phyloP scores from a whole-genome alignment of 2,329 filamentous ascomycete species.

The Verticillium longisporum region DNA sequence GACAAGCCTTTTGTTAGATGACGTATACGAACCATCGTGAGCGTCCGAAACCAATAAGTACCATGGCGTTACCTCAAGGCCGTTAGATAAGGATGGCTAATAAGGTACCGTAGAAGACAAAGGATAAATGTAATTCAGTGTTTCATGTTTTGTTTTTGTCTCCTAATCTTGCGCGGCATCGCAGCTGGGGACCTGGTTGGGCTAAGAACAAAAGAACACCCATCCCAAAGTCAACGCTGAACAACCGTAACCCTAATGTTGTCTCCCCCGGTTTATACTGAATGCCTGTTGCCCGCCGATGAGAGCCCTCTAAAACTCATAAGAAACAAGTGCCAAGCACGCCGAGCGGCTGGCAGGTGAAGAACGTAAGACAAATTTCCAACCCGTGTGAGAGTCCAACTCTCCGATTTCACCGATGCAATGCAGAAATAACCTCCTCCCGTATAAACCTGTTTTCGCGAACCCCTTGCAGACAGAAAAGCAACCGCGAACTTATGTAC shows the following conservation, averaged over 20 bases:
- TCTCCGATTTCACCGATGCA: background rate
- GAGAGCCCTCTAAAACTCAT: slow-evolving; percentile 1
- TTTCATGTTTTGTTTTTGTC: background rate
- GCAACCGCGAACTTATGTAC: background rate
- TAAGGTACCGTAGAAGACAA: too few species aligned
- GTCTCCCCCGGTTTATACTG: slow-evolving; percentile 1
- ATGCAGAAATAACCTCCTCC: background rate
- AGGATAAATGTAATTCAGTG: too few species aligned
- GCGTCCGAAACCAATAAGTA: too few species aligned
- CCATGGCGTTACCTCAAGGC: too few species aligned
- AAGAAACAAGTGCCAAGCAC: background rate
- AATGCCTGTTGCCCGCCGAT: background rate
- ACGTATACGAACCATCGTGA: too few species aligned
- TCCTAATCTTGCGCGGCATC: background rate
- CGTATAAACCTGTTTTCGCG: background rate
- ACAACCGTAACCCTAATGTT: background rate
- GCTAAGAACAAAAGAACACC: background rate
- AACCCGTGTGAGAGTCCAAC: background rate
- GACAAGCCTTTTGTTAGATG: too few species aligned
- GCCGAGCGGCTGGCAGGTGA: background rate
- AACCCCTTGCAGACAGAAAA: slow-evolving; percentile 1
- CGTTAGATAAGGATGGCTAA: too few species aligned
- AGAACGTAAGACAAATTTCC: background rate
- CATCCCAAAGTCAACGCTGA: background rate
- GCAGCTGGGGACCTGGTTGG: background rate